A percentile compares a stretch with the other conserved stretches of the same genome.
Evolutionary conservation across 225 moss, liverwort and hornwort species (phyloP).

Genomic region (Takakia lepidozioides): DNA sequence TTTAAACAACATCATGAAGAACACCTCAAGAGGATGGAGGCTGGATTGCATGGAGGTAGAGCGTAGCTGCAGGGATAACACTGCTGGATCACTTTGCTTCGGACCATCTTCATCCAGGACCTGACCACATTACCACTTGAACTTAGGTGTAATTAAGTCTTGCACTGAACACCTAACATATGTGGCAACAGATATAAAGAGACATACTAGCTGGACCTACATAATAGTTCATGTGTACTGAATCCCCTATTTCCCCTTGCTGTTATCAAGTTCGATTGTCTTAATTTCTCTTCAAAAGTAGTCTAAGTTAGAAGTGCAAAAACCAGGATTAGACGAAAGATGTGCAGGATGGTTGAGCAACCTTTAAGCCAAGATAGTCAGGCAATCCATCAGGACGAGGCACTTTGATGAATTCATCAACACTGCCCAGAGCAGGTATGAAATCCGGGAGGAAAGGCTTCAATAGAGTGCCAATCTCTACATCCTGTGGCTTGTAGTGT

Average conservation of each 20-base stretch:
- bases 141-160: neutral
- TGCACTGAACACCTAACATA: neutral
- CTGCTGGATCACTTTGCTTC: slow-evolving; percentile 57
- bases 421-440: slow-evolving; percentile 35
- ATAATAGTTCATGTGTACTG: too few species aligned
- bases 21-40: slow-evolving; percentile 30
- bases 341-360: too few species aligned
- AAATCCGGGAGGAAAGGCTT: slow-evolving; percentile 49
- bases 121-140: slow-evolving; percentile 10
- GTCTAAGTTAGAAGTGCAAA: too few species aligned
- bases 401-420: slow-evolving; percentile 60
- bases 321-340: too few species aligned
- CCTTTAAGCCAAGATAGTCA: slow-evolving; percentile 47
- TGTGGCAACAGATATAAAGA: too few species aligned
- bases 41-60: slow-evolving; percentile 39
- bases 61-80: slow-evolving; percentile 35
- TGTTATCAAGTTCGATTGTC: too few species aligned
- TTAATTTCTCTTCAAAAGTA: too few species aligned
- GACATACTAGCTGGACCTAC: too few species aligned
- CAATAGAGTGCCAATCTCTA: slow-evolving; percentile 38
- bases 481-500: slow-evolving; percentile 29
- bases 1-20: too few species aligned
- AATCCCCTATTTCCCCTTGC: too few species aligned
- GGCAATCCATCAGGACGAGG: slow-evolving; percentile 39
- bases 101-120: slow-evolving; percentile 70